These are phyloP conservation scores for Diaporthe aspalathi DNA, from an alignment of 2,329 filamentous ascomycete genomes.

Conservation along the genomic window DNA sequence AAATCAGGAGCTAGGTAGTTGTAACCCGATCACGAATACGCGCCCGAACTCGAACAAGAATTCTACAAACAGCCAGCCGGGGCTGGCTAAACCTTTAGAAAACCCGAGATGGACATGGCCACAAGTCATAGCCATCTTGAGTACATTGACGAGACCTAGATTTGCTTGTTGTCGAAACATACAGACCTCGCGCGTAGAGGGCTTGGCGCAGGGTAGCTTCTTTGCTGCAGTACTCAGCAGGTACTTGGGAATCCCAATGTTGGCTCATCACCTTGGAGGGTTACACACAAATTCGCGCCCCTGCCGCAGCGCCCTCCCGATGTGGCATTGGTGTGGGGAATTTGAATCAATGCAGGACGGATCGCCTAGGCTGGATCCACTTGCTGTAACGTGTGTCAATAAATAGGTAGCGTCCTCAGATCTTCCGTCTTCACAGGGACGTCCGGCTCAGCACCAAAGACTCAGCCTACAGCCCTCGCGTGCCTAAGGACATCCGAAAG, in stretches of 20 bases:
- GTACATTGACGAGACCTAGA: neutral
- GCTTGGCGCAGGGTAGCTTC: too few relatives aligned
- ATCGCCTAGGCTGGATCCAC: neutral
- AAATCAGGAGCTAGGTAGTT: neutral
- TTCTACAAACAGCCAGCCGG: too few relatives aligned
- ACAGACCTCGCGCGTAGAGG: too few relatives aligned
- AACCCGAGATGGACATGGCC: neutral
- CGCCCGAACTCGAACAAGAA: neutral
- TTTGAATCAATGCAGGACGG: neutral
- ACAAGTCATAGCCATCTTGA: too few relatives aligned
- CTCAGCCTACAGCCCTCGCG: neutral
- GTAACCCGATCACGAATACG: conserved; percentile 11
- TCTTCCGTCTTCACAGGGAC: neutral
- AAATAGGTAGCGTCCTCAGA: neutral
- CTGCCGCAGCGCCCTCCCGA: too few relatives aligned
- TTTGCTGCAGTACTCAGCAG: too few relatives aligned
- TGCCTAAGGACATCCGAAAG: neutral
- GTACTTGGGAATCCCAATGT: too few relatives aligned
- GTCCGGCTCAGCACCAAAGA: neutral
- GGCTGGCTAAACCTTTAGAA: neutral
- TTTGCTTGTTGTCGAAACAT: too few relatives aligned
- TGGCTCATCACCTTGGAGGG: too few relatives aligned
- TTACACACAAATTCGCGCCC: too few relatives aligned
- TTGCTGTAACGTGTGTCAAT: neutral
- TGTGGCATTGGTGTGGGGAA: neutral